Conservation (phyloP, 2,329 filamentous ascomycete genomes). For the Chalara sp. region DNA sequence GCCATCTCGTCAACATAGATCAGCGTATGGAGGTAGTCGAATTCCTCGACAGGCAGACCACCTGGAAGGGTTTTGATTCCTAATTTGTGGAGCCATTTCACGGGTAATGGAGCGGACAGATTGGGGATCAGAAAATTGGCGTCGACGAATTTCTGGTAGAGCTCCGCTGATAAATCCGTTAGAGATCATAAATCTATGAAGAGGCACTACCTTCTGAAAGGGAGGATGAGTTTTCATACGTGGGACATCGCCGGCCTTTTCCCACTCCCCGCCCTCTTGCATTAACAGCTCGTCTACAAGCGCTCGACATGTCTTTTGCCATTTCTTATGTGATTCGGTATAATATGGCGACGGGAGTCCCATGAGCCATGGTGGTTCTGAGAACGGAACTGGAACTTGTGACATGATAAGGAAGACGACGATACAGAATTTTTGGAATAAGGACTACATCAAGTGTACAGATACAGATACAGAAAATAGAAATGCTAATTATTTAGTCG, state of each 20-base stretch:
- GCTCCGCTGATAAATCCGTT: constrained; percentile 40
- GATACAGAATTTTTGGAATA: constrained; percentile 2
- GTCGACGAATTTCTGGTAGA: constrained; percentile 58
- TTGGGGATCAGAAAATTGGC: constrained; percentile 66
- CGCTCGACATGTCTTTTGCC: constrained; percentile 60
- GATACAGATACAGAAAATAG: background rate
- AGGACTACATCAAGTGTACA: background rate
- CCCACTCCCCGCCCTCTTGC: constrained; percentile 62
- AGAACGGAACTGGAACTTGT: constrained; percentile 49
- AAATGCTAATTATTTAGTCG: background rate
- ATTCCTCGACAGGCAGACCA: constrained; percentile 63
- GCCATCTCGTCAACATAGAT: constrained; percentile 68
- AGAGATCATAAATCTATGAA: background rate
- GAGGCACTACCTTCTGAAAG: background rate
- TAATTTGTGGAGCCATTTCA: constrained; percentile 57
- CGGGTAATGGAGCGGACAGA: constrained; percentile 61
- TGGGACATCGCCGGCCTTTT: constrained; percentile 41
- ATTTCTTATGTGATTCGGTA: constrained; percentile 55
- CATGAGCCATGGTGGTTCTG: constrained; percentile 64
- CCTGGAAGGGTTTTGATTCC: constrained; percentile 62
- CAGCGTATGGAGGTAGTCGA: constrained; percentile 62
- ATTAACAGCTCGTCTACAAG: constrained; percentile 60
- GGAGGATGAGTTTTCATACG: constrained; percentile 6
- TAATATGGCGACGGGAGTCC: constrained; percentile 69
- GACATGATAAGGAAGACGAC: too few species aligned